These are phyloP conservation scores for Thielaviopsis cerberus DNA, from an alignment of 2,329 filamentous ascomycete genomes.

Conservation along the genomic window DNA sequence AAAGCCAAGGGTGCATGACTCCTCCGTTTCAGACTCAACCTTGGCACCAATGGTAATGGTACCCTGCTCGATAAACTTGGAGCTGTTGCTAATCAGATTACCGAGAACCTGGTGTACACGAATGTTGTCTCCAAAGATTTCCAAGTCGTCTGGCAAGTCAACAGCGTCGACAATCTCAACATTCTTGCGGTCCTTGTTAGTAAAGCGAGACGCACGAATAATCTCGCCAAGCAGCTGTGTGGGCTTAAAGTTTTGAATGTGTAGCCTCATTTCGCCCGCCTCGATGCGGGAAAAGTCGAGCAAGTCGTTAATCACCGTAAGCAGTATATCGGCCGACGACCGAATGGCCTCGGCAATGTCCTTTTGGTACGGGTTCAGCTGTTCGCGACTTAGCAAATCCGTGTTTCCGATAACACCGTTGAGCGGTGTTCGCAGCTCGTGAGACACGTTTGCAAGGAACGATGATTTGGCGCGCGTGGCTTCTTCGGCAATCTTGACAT, in stretches of 20 bases:
- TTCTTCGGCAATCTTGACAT: constrained; percentile 67
- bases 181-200: constrained; percentile 44
- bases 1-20: constrained; percentile 58
- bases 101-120: constrained; percentile 51
- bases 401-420: constrained; percentile 82
- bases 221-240: constrained; percentile 50
- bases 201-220: constrained; percentile 46
- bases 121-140: constrained; percentile 45
- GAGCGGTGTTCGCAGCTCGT: constrained; percentile 65
- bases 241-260: constrained; percentile 49
- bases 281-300: constrained; percentile 91
- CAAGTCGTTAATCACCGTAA: constrained; percentile 92
- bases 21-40: constrained; percentile 50
- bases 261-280: constrained; percentile 69
- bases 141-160: constrained; percentile 51
- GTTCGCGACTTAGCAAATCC: constrained; percentile 61
- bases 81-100: constrained; percentile 78
- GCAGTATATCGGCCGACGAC: constrained; percentile 64
- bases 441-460: constrained; percentile 62
- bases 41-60: constrained; percentile 67
- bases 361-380: constrained; percentile 54
- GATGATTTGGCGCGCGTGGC: constrained; percentile 69
- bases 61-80: constrained; percentile 81
- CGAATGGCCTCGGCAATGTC: constrained; percentile 80
- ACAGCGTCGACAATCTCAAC: constrained; percentile 53